Evolutionary conservation across 2,329 filamentous ascomycete species (phyloP).

Genomic region (Cladophialophora psammophila): DNA sequence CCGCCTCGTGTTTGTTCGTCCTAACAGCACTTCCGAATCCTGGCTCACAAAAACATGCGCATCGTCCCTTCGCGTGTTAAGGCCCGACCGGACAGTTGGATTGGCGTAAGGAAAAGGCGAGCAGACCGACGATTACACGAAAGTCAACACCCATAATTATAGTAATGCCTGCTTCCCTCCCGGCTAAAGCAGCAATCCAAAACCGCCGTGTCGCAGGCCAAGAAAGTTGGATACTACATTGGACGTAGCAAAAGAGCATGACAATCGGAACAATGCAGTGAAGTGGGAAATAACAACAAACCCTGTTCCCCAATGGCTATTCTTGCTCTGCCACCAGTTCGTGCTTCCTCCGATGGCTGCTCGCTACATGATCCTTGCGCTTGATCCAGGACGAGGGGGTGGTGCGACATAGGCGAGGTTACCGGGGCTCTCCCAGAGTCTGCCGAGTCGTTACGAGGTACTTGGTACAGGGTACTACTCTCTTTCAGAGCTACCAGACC

Average conservation of each 20-base stretch:
- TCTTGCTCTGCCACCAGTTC: constrained; percentile 19
- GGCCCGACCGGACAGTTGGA: constrained; percentile 1
- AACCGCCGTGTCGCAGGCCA: background rate
- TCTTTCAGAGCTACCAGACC: background rate
- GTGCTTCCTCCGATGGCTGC: constrained; percentile 11
- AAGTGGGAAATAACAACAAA: background rate
- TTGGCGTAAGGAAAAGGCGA: background rate
- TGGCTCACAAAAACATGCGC: background rate
- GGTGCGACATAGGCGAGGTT: constrained; percentile 11
- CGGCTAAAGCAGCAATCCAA: background rate
- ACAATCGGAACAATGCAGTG: background rate
- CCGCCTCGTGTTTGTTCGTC: constrained; percentile 13
- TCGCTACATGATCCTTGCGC: constrained; percentile 9
- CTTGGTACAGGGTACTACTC: background rate
- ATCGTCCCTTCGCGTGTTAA: constrained; percentile 12
- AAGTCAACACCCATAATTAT: constrained; percentile 7
- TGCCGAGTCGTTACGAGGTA: no score
- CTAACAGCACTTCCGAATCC: constrained; percentile 4
- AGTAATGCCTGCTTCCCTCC: background rate
- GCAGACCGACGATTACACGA: background rate
- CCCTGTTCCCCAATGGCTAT: background rate
- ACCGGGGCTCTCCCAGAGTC: background rate
- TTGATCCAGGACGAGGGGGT: constrained; percentile 12
- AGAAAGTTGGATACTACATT: background rate
- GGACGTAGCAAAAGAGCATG: background rate